A percentile compares a stretch with the other conserved stretches of the same genome.
Conservation (phyloP, 257 asterid species). For the Fraxinus americana region DNA sequence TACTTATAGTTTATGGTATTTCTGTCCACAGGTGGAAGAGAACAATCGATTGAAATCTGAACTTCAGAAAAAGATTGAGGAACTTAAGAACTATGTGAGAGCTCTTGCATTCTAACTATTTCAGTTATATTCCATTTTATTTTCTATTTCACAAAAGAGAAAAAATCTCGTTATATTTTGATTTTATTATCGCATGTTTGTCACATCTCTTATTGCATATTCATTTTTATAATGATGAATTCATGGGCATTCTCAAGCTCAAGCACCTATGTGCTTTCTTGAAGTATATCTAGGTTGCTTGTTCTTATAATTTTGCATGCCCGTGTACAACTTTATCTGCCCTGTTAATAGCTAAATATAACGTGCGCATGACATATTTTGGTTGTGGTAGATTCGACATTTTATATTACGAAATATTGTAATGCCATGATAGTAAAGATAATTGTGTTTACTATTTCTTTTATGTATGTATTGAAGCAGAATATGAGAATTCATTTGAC, state of each 20-base stretch:
- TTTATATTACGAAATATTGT: not conserved
- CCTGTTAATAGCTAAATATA: not conserved
- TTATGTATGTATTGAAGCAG: not conserved
- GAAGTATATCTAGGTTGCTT: not conserved
- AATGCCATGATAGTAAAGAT: not conserved
- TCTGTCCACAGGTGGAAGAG: constrained; percentile 79
- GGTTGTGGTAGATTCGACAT: not conserved
- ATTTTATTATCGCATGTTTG: not conserved
- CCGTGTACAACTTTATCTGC: not conserved
- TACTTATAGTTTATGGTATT: constrained; percentile 22
- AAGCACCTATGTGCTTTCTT: not conserved
- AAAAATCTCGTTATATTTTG: not conserved
- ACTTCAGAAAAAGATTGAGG: constrained; percentile 67
- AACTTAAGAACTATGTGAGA: constrained; percentile 79
- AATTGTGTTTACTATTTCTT: not conserved
- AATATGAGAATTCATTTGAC: not conserved
- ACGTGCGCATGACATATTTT: not conserved
- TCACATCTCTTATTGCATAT: not conserved
- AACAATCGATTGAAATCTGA: constrained; percentile 81
- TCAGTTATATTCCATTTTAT: not conserved
- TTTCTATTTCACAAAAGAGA: not conserved
- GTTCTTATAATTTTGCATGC: not conserved
- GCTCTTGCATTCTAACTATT: constrained; percentile 16
- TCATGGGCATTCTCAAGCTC: not conserved
- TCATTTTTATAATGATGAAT: not conserved